Base-by-base conservation (phyloP, 2,329 filamentous ascomycete species). In the Claviceps sp. region DNA sequence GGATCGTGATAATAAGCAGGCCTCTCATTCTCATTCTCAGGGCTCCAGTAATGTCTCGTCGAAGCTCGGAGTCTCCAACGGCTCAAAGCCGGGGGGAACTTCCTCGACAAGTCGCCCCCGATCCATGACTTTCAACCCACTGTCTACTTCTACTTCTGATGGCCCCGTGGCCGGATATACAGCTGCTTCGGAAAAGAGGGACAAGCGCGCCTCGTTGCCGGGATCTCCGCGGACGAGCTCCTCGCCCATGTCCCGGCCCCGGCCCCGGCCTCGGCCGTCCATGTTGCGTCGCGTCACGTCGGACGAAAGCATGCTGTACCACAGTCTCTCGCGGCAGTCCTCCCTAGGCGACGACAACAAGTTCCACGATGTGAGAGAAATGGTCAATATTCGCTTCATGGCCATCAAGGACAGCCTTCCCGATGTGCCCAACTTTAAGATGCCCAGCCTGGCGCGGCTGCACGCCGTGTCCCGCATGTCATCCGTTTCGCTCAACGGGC, bases 341-440 rank as follows among this genome's bases (percentile, higher is more conserved):
- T 94, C 88, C 0, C 75, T 94, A 0, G 90, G 90, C 2, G 88
- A 96, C 62, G 87, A 91, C 59, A 80, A 80, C 40, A 78, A 83
- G 45, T 97, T 93, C 65, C 79, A 85, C 48, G 75, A 93, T 65
- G 81, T 95, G 13, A 80, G 83, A 44, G 85, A 88, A 55, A 87
- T 93, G 71, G 85, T 91, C 57, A 97, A 96, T 61, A 88, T 86
- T 58, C 79, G 91, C 43, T 76, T 93, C 62, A 95, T 95, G 69
- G 91, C 91, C 4, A 86, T 97, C 64, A 86, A 83, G 62, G 90
- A 96, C 64, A 94, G 85, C 62, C 80, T 87, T 55, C 83, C 88
- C 62, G 89, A 95, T 59, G 71, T 77, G 42, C 86, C 89, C 2
- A 87, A 82, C 51, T 85, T 90, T 67, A 87, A 82, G 61, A 75